A percentile compares a stretch with the other conserved stretches of the same genome.
phyloP scores from a whole-genome alignment of 164 flowering plant genomes.

The Berberis thunbergii region DNA sequence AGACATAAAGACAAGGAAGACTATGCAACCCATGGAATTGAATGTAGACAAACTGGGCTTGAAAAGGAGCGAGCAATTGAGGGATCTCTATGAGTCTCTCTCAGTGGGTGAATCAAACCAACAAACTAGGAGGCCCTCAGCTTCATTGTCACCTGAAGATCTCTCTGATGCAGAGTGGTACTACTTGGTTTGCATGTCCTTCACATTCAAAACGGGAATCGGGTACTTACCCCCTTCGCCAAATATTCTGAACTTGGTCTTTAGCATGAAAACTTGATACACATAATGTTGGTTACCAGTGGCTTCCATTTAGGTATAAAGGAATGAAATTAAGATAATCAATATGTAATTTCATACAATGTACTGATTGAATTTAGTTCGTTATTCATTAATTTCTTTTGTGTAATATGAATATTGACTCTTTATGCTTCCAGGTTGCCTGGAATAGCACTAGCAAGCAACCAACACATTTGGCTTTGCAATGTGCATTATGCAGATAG shows the following conservation, averaged over 20 bases:
- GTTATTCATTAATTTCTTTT: too few species aligned
- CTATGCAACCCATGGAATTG: conserved; percentile 51
- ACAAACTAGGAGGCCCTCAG: conserved; percentile 61
- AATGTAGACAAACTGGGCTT: conserved; percentile 50
- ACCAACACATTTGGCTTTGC: conserved; percentile 62
- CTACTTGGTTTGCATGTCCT: conserved; percentile 92
- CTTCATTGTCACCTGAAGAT: conserved; percentile 91
- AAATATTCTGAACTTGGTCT: background rate
- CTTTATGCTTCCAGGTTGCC: conserved; percentile 42
- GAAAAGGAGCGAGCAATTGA: conserved; percentile 76
- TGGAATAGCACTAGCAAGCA: conserved; percentile 54
- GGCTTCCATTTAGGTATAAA: background rate
- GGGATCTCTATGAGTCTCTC: conserved; percentile 72
- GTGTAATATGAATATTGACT: background rate
- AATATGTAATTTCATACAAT: too few species aligned
- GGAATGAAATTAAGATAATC: too few species aligned
- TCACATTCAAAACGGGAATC: conserved; percentile 55
- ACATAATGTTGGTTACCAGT: background rate
- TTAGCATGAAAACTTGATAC: too few species aligned
- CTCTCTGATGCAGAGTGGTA: conserved; percentile 84
- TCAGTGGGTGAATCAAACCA: conserved; percentile 47
- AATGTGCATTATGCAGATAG: conserved; percentile 71
- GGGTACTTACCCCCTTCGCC: conserved; percentile 40
- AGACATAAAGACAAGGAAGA: conserved; percentile 88
- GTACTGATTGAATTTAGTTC: too few species aligned